These are phyloP conservation scores for Lolium multiflorum DNA, from an alignment of 176 grass and related monocot genomes.

Conservation along the genomic window DNA sequence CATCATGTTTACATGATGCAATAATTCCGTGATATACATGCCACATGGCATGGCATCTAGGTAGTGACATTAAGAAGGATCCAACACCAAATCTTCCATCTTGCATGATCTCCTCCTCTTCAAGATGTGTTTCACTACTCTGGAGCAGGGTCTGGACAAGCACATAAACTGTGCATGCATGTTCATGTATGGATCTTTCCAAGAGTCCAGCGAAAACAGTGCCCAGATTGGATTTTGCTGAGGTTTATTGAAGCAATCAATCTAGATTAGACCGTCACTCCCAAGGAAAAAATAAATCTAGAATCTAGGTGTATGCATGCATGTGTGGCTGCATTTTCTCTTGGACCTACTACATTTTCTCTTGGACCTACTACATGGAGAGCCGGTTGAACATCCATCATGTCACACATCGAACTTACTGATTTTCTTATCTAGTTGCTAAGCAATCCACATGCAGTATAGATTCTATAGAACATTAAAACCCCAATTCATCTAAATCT, in stretches of 20 bases:
- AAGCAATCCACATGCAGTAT: slow-evolving; percentile 29
- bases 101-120: neutral
- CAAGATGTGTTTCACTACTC: slow-evolving; percentile 11
- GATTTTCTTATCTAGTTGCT: slow-evolving; percentile 3
- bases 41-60: slow-evolving; percentile 45
- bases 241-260: slow-evolving; percentile 11
- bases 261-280: slow-evolving; percentile 21
- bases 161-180: slow-evolving; percentile 36
- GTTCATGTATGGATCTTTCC: slow-evolving; percentile 6
- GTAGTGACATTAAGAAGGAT: slow-evolving; percentile 28
- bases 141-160: slow-evolving; percentile 33
- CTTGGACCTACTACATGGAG: slow-evolving; percentile 31
- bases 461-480: slow-evolving; percentile 24
- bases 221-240: slow-evolving; percentile 40
- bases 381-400: slow-evolving; percentile 19
- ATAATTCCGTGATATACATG: slow-evolving; percentile 12
- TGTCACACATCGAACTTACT: slow-evolving; percentile 28
- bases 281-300: neutral
- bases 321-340: slow-evolving; percentile 25
- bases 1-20: neutral
- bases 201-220: slow-evolving; percentile 43
- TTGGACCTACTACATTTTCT: slow-evolving; percentile 27
- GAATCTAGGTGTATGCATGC: slow-evolving; percentile 41
- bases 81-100: slow-evolving; percentile 25
- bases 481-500: neutral